phyloP scores from a whole-genome alignment of 306 rosid species.

The Leucaena leucocephala region DNA sequence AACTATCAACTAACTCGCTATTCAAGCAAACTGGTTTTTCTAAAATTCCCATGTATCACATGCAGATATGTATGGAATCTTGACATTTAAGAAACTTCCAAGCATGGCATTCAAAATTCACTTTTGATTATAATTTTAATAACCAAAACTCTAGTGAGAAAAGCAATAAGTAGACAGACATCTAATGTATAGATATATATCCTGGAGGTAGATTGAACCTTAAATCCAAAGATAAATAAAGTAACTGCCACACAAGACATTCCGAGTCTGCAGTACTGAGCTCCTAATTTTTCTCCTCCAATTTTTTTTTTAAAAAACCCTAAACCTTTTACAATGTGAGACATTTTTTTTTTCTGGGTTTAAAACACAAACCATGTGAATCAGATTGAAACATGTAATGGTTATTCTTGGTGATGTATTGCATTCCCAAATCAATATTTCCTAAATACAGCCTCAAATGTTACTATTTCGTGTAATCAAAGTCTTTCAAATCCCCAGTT shows the following conservation, averaged over 20 bases:
- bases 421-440: conserved; percentile 5
- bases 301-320: neutral
- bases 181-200: too few relatives aligned
- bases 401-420: neutral
- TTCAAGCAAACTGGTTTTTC: too few relatives aligned
- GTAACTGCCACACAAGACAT: too few relatives aligned
- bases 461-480: conserved; percentile 23
- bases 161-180: too few relatives aligned
- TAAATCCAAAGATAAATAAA: neutral
- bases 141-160: neutral
- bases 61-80: neutral
- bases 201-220: conserved; percentile 18
- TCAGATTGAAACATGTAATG: conserved; percentile 2
- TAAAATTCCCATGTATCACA: neutral
- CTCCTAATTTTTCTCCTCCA: conserved; percentile 1
- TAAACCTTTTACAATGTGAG: conserved; percentile 17
- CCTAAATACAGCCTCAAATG: neutral
- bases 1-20: too few relatives aligned
- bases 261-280: neutral
- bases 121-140: conserved; percentile 6
- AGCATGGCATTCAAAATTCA: conserved; percentile 6
- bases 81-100: conserved; percentile 3
- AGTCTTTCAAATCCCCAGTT: neutral
- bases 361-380: neutral
- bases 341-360: too few relatives aligned